These are phyloP conservation scores for Ophiostoma angusticollis DNA, from an alignment of 2,329 filamentous ascomycete genomes.

Conservation along the genomic window DNA sequence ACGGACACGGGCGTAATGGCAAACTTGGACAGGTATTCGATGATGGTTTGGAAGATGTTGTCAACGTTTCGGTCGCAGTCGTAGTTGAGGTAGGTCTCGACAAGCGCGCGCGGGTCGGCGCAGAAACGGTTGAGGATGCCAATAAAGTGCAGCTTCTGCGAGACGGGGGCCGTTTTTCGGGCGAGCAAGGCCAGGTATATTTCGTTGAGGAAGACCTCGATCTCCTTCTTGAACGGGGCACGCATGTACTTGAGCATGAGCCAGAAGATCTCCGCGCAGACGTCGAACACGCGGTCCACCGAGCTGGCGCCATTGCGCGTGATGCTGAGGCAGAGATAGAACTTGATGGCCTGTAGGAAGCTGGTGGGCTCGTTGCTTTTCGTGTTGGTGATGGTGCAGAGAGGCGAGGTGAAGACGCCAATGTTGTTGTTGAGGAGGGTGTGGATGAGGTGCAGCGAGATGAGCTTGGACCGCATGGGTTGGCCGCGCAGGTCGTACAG, in stretches of 20 bases:
- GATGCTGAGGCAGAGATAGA: slow-evolving; percentile 88
- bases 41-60: slow-evolving; percentile 91
- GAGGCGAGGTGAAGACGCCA: slow-evolving; percentile 75
- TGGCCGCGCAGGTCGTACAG: slow-evolving; percentile 86
- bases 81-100: slow-evolving; percentile 96
- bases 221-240: slow-evolving; percentile 93
- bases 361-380: slow-evolving; percentile 78
- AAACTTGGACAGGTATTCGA: slow-evolving; percentile 85
- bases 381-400: slow-evolving; percentile 85
- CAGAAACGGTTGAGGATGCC: slow-evolving; percentile 73
- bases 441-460: slow-evolving; percentile 91
- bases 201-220: slow-evolving; percentile 95
- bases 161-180: slow-evolving; percentile 69
- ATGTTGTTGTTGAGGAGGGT: slow-evolving; percentile 92
- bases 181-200: slow-evolving; percentile 90
- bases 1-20: slow-evolving; percentile 68
- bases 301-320: slow-evolving; percentile 93
- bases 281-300: slow-evolving; percentile 82
- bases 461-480: slow-evolving; percentile 91
- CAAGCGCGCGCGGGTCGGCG: slow-evolving; percentile 72
- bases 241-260: slow-evolving; percentile 90
- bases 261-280: slow-evolving; percentile 96
- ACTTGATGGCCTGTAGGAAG: slow-evolving; percentile 90
- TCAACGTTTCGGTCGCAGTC: slow-evolving; percentile 92
- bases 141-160: slow-evolving; percentile 89